Base-by-base conservation (phyloP, 768 basidiomycete species). In the Agaricus blazei region DNA sequence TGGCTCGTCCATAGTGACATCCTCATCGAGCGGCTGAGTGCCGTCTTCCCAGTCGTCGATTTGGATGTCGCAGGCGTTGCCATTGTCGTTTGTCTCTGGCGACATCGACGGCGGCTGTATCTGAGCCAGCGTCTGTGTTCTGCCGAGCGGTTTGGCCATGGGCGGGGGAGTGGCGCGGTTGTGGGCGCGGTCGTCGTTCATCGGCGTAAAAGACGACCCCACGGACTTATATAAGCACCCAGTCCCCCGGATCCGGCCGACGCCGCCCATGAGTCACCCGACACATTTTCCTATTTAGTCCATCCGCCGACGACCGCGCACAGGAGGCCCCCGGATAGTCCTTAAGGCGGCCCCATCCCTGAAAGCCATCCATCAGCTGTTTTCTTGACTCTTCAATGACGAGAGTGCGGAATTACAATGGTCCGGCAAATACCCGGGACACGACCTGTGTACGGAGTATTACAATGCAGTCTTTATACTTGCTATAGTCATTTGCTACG, bases 11-110 rank as follows among this genome's bases (percentile, higher is more conserved):
- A 44, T 52, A 7, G 43, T 7, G 3, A 52, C 31, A 24, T 52
- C 42, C 34, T 43, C 51, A 23, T 37, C 50, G 24, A 40, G 19
- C 15, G 50, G 37, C 7, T 52, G 51, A 9, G 49, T 41, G 37
- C 49, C 49, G 15, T 51, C 49, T 40, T 41, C 37, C 29, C 42
- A 44, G 4, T 54, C 34, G 36, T 57, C 51, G 4, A 48, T 48
- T 26, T 57, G 47, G 31, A 45, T 48, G 2, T 52, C 29, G 23
- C 26, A 23, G 4, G 19, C 23, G 9, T 52, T 34, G 12, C 42
- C 19, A 37, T 52, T 34, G 42, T 46, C 34, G 31, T 40, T 26
- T 23, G 12, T 27, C 19, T 28, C 44, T 28, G 23, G 44, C 24
- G 28, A 23, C 19, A 23, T 29, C 12, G 44, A 46, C 44, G 44